Conservation (phyloP, 129 eudicot species). For the Flaveria trinervia region DNA sequence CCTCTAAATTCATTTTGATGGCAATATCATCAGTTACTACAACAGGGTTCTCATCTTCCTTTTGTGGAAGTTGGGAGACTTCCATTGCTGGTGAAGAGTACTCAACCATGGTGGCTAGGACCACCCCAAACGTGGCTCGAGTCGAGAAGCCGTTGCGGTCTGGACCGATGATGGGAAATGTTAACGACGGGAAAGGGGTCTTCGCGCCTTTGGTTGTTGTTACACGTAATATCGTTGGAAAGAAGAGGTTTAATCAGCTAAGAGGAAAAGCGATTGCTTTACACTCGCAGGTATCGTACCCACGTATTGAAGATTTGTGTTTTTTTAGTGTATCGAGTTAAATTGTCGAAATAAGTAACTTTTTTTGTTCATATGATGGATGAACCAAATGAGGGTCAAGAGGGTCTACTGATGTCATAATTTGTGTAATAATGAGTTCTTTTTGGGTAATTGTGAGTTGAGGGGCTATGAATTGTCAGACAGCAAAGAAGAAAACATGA, state of each 20-base stretch:
- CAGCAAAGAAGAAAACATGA: neutral
- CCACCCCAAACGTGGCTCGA: conserved; percentile 43
- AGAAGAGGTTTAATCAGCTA: conserved; percentile 91
- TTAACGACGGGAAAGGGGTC: conserved; percentile 88
- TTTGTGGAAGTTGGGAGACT: conserved; percentile 73
- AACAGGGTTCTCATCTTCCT: conserved; percentile 55
- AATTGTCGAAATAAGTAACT: neutral
- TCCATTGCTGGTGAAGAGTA: conserved; percentile 64
- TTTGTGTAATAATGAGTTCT: neutral
- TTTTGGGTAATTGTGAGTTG: neutral
- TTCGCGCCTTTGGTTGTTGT: conserved; percentile 84
- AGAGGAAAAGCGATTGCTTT: conserved; percentile 98
- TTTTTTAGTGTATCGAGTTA: neutral
- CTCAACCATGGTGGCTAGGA: conserved; percentile 42
- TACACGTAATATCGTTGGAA: conserved; percentile 72
- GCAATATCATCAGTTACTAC: conserved; percentile 53
- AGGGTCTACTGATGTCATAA: neutral
- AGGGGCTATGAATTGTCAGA: neutral
- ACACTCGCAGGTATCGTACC: conserved; percentile 79
- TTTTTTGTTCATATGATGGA: neutral
- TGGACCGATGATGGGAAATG: conserved; percentile 78
- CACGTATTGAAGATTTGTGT: neutral
- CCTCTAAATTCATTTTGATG: conserved; percentile 35
- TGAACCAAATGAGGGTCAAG: neutral
- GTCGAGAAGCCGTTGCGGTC: conserved; percentile 49